phyloP scores from a whole-genome alignment of 2,329 filamentous ascomycete species.

The Magnaporthiopsis rhizophila region DNA sequence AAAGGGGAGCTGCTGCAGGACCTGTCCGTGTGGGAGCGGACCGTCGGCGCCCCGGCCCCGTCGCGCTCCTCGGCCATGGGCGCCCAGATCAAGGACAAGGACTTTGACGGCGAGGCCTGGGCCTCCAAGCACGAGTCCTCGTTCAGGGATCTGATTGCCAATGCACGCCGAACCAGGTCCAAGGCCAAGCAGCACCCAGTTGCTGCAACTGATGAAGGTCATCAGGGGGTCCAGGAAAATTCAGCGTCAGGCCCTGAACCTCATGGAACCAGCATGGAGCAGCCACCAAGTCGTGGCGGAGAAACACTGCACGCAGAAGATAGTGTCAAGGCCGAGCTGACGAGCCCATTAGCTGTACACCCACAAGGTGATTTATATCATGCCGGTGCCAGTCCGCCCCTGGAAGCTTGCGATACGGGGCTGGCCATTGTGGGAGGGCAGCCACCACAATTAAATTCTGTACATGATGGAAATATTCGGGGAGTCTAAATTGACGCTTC shows the following conservation, averaged over 20 bases:
- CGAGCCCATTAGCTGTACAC: neutral
- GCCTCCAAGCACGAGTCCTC: slow-evolving; percentile 62
- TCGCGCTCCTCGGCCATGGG: slow-evolving; percentile 22
- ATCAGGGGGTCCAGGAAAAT: neutral
- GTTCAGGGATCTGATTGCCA: slow-evolving; percentile 73
- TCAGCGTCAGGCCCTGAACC: neutral
- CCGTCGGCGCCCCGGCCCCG: slow-evolving; percentile 50
- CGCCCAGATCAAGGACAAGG: slow-evolving; percentile 68
- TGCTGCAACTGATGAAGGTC: no score
- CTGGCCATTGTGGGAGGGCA: neutral
- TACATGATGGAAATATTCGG: neutral
- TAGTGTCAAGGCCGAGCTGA: neutral
- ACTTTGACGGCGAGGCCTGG: slow-evolving; percentile 78
- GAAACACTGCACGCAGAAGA: neutral
- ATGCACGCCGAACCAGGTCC: slow-evolving; percentile 53
- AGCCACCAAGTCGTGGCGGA: neutral
- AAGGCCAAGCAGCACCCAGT: slow-evolving; percentile 26
- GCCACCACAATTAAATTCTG: neutral
- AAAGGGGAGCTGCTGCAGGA: slow-evolving; percentile 69
- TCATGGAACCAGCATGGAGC: neutral
- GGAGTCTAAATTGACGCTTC: neutral
- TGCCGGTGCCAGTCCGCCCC: no score
- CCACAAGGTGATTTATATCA: neutral
- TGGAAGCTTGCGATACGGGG: neutral
- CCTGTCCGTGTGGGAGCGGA: slow-evolving; percentile 79